These are phyloP conservation scores for Claviceps capensis DNA, from an alignment of 2,329 filamentous ascomycete genomes.

Conservation along the genomic window DNA sequence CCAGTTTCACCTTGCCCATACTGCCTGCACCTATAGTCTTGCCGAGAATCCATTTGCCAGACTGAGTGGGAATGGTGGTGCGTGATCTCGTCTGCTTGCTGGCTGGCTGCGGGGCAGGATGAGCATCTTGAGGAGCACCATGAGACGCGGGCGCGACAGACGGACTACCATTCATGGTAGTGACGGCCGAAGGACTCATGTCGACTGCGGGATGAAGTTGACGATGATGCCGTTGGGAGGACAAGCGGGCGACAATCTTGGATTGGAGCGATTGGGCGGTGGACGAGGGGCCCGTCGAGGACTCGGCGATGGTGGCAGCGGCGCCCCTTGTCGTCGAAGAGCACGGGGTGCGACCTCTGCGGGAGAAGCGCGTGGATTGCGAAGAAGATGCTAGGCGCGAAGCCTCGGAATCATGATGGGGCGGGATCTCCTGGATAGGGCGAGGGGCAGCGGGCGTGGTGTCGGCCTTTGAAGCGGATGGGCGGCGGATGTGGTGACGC, in stretches of 20 bases:
- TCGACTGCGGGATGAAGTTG: conserved; percentile 22
- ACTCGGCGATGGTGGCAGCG: conserved; percentile 27
- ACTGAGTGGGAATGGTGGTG: conserved; percentile 79
- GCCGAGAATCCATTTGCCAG: conserved; percentile 86
- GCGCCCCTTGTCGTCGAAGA: conserved; percentile 35
- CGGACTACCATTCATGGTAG: conserved; percentile 36
- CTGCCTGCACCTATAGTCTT: conserved; percentile 96
- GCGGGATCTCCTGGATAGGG: conserved; percentile 28
- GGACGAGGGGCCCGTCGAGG: conserved; percentile 11
- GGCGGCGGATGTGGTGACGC: conserved; percentile 24
- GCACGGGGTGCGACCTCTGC: conserved; percentile 36
- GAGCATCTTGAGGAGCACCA: conserved; percentile 28
- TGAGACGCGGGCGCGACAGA: conserved; percentile 34
- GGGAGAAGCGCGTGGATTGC: conserved; percentile 49
- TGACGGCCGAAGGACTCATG: conserved; percentile 36
- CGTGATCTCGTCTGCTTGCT: conserved; percentile 42
- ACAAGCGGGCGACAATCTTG: conserved; percentile 35
- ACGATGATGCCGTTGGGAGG: conserved; percentile 19
- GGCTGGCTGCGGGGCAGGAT: conserved; percentile 20
- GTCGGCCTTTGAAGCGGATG: conserved; percentile 23
- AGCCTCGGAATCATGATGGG: conserved; percentile 61
- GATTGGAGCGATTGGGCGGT: conserved; percentile 25
- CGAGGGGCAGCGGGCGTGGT: conserved; percentile 10
- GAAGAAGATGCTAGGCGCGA: conserved; percentile 45
- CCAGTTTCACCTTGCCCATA: conserved; percentile 98